Evolutionary conservation across 2,329 filamentous ascomycete species (phyloP), one percentile per base, ranked within the genome.

Genomic region (Dactylella cylindrospora): DNA sequence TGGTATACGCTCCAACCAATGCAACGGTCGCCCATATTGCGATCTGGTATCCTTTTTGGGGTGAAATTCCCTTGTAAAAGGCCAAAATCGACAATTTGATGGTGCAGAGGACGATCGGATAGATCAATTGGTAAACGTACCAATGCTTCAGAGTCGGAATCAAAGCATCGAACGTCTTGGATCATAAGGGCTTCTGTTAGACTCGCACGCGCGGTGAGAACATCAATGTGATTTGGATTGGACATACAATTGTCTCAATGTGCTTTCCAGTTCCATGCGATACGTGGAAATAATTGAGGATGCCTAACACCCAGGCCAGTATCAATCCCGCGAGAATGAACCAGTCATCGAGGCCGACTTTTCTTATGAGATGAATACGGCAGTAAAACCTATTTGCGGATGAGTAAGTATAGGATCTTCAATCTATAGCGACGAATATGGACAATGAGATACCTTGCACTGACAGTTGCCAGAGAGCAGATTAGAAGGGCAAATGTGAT

Each of bases 11-110:
- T 3, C 66, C 33, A 6, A 72, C 69, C 57, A 74, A 57, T 8
- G 61, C 47, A 1, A 66, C 51, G 45, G 70, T 71, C 13, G 70
- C 70, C 43, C 75, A 74, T 10, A 70, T 55, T 17, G 67, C 49
- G 5, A 62, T 51, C 31, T 69, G 65, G 39, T 70, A 70, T 8
- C 52, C 44, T 13, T 46, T 61, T 1, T 65, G 60, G 6, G 66
- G 66, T 6, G 69, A 70, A 19, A 76, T 70, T 8, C 74, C 72
- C 12, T 73, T 70, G 55, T 76, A 76, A 64, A 76, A 76, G 28
- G 71, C 68, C 32, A 76, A 55, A 28, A 76, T 73, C 40, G 72
- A 74, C 26, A 75, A 65, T 54, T 76, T 76, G 45, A 72, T 69
- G 6, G 72, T 72, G 39, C 68, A 65, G 39, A 74, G 70, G 17